These are phyloP conservation scores for Mycosarcoma maydis DNA, from an alignment of 1,284 basidiomycete species.

Conservation along the genomic window DNA sequence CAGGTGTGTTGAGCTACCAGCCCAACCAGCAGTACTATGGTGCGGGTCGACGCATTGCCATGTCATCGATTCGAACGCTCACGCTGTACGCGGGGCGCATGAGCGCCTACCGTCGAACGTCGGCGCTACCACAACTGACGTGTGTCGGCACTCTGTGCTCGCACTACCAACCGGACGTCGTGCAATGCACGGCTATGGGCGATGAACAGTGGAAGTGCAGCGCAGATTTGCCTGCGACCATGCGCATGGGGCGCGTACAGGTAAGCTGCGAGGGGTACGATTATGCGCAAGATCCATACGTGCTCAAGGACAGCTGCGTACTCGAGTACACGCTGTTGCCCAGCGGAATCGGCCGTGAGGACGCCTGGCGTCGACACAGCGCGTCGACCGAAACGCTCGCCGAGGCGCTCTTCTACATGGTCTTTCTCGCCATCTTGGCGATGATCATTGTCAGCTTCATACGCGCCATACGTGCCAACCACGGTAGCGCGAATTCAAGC, in stretches of 20 bases:
- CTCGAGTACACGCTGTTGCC: conserved; percentile 45
- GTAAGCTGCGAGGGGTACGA: conserved; percentile 91
- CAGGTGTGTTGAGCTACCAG: not conserved
- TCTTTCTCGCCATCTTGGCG: conserved; percentile 70
- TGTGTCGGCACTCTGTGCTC: conserved; percentile 83
- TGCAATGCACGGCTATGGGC: conserved; percentile 82
- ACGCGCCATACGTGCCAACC: conserved; percentile 9
- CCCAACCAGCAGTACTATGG: conserved; percentile 34
- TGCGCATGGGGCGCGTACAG: conserved; percentile 82
- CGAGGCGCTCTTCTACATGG: conserved; percentile 72
- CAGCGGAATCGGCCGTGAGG: conserved; percentile 13
- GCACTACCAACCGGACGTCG: conserved; percentile 81
- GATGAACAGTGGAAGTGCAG: conserved; percentile 75
- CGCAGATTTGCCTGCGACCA: conserved; percentile 81
- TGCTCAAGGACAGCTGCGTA: conserved; percentile 73
- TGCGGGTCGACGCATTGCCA: conserved; percentile 25
- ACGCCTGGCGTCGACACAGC: conserved; percentile 12
- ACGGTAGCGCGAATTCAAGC: conserved; percentile 54
- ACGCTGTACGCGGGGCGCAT: conserved; percentile 79
- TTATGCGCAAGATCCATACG: conserved; percentile 79
- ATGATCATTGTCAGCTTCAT: conserved; percentile 34
- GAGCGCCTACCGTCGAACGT: conserved; percentile 76
- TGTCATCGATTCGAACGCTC: conserved; percentile 73
- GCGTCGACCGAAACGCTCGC: too few relatives aligned
- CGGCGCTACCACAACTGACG: conserved; percentile 78